phyloP scores from a whole-genome alignment of 2,329 filamentous ascomycete species.

The Ascochyta viciae-villosae region DNA sequence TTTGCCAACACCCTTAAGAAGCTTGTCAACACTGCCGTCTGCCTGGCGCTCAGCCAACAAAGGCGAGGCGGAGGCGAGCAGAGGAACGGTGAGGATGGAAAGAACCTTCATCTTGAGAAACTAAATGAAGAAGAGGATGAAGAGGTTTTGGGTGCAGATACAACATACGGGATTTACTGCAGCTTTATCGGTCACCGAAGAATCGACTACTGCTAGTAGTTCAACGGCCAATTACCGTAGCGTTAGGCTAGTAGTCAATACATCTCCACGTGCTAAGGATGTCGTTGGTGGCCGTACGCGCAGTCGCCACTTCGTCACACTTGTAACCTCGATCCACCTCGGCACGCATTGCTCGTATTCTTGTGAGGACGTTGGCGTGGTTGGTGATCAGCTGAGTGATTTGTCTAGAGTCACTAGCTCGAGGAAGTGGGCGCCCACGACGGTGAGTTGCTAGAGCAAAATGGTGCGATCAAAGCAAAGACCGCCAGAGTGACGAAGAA shows the following conservation, averaged over 20 bases:
- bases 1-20: slow-evolving; percentile 57
- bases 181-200: not conserved
- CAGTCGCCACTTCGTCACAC: not conserved
- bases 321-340: not conserved
- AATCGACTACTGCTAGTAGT: not conserved
- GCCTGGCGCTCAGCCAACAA: slow-evolving; percentile 1
- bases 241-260: not conserved
- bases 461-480: not conserved
- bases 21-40: not conserved
- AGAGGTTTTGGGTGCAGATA: not conserved
- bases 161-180: not conserved
- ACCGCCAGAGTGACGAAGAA: not conserved
- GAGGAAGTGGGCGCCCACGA: not conserved
- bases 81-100: not conserved
- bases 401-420: not conserved
- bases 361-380: not conserved
- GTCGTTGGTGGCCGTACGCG: not conserved
- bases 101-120: not conserved
- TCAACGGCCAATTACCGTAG: not conserved
- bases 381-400: not conserved
- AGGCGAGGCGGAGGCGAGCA: slow-evolving; percentile 1
- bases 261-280: not conserved
- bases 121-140: not conserved
- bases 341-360: not conserved
- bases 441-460: not conserved